phyloP scores from a whole-genome alignment of 2,329 filamentous ascomycete genomes.

The Aspergillus melleus region DNA sequence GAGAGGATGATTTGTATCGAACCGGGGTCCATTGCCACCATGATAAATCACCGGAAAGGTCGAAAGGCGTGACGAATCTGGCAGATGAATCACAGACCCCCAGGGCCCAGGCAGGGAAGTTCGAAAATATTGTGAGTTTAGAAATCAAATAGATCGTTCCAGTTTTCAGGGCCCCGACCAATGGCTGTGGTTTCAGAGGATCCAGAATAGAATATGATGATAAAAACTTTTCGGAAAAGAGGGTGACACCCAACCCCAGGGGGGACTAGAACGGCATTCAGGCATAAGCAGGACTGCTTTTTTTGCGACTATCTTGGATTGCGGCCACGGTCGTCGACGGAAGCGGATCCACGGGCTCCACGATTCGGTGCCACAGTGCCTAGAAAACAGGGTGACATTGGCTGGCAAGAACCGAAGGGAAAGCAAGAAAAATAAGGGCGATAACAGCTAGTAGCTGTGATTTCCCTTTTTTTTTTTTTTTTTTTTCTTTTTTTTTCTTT shows the following conservation, averaged over 20 bases:
- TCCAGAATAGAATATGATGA: slow-evolving; percentile 5
- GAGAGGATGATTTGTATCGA: slow-evolving; percentile 19
- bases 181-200: slow-evolving; percentile 6
- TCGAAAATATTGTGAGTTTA: background rate
- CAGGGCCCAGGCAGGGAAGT: background rate
- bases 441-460: background rate
- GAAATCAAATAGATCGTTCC: background rate
- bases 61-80: slow-evolving; percentile 8
- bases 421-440: background rate
- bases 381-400: slow-evolving; percentile 12
- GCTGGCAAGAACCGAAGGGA: background rate
- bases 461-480: background rate
- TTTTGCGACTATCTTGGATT: slow-evolving; percentile 13
- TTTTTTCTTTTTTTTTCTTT: too few species aligned
- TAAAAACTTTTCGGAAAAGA: slow-evolving; percentile 5
- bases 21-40: slow-evolving; percentile 9
- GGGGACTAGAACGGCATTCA: slow-evolving; percentile 12
- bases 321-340: slow-evolving; percentile 14
- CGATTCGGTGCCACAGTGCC: slow-evolving; percentile 24
- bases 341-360: slow-evolving; percentile 25
- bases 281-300: slow-evolving; percentile 10
- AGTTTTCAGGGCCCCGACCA: slow-evolving; percentile 1
- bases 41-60: slow-evolving; percentile 11
- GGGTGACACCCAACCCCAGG: slow-evolving; percentile 16
- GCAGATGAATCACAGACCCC: slow-evolving; percentile 7